Evolutionary conservation across 768 basidiomycete species (phyloP).

Genomic region (Panaeolus papilionaceus): DNA sequence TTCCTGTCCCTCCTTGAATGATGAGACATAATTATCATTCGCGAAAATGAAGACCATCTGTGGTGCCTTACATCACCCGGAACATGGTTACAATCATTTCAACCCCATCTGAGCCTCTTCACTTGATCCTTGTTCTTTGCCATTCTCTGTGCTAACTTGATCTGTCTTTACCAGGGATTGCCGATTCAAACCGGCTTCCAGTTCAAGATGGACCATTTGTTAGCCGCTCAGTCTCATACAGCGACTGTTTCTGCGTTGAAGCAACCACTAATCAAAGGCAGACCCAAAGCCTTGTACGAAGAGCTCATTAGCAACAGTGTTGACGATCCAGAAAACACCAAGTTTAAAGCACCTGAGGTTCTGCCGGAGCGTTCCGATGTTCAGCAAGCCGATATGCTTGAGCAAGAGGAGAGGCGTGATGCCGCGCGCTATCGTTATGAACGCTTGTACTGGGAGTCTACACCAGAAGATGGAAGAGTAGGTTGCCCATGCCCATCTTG

Average conservation of each 20-base stretch:
- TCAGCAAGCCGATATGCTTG: constrained; percentile 66
- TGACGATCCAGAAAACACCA: constrained; percentile 14
- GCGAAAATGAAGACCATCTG: constrained; percentile 66
- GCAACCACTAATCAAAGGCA: not conserved
- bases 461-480: constrained; percentile 72
- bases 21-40: constrained; percentile 73
- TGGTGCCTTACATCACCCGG: constrained; percentile 68
- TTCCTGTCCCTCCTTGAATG: constrained; percentile 31
- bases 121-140: constrained; percentile 10
- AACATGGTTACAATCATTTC: constrained; percentile 63
- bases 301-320: not conserved
- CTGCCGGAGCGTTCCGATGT: constrained; percentile 49
- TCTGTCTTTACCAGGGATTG: constrained; percentile 50
- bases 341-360: constrained; percentile 19
- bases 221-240: constrained; percentile 56
- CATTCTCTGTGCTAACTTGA: not conserved
- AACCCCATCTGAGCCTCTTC: constrained; percentile 69
- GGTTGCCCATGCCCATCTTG: constrained; percentile 20
- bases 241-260: constrained; percentile 14
- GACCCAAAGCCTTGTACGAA: not conserved
- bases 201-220: constrained; percentile 78
- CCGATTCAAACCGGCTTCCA: constrained; percentile 81
- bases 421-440: constrained; percentile 69
- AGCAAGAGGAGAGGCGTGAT: constrained; percentile 60
- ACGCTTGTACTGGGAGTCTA: constrained; percentile 80